A percentile compares a stretch with the other conserved stretches of the same genome.
phyloP scores from a whole-genome alignment of 805 yeast species.

The Metschnikowia rubicola region DNA sequence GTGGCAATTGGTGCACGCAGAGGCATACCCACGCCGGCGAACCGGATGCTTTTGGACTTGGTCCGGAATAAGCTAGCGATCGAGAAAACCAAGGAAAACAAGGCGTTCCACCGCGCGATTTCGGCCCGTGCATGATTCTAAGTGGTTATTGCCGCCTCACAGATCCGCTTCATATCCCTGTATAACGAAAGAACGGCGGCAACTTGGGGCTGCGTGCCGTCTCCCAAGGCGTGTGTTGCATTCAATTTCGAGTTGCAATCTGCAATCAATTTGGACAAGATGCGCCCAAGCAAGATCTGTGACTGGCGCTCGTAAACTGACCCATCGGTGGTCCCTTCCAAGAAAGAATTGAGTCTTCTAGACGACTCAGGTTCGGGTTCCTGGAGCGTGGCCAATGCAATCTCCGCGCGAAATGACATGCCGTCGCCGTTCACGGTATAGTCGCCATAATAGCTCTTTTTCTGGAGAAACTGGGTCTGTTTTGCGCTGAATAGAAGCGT shows the following conservation, averaged over 20 bases:
- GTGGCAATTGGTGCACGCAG: conserved; percentile 50
- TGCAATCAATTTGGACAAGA: conserved; percentile 28
- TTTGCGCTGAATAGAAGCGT: conserved; percentile 27
- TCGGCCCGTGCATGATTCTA: background rate
- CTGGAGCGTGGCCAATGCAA: conserved; percentile 64
- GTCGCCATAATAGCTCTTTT: conserved; percentile 63
- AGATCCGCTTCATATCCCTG: conserved; percentile 25
- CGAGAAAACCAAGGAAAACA: conserved; percentile 26
- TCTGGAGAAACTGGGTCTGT: conserved; percentile 46
- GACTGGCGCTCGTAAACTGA: conserved; percentile 31
- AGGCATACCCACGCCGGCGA: conserved; percentile 44
- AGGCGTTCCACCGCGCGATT: conserved; percentile 2
- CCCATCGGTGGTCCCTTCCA: conserved; percentile 51
- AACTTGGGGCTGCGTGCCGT: conserved; percentile 2
- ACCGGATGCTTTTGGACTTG: conserved; percentile 43
- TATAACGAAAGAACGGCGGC: conserved; percentile 24
- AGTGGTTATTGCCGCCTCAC: conserved; percentile 8
- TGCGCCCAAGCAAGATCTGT: conserved; percentile 25
- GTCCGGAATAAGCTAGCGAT: conserved; percentile 39
- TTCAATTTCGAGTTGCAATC: conserved; percentile 23
- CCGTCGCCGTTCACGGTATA: conserved; percentile 56
- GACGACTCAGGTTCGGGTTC: conserved; percentile 31
- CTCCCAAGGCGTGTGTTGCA: conserved; percentile 14
- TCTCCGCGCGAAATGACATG: conserved; percentile 68
- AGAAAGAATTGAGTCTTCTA: conserved; percentile 31